These are phyloP conservation scores for Anethum foeniculum DNA, from an alignment of 140 eudicot species.

Conservation along the genomic window DNA sequence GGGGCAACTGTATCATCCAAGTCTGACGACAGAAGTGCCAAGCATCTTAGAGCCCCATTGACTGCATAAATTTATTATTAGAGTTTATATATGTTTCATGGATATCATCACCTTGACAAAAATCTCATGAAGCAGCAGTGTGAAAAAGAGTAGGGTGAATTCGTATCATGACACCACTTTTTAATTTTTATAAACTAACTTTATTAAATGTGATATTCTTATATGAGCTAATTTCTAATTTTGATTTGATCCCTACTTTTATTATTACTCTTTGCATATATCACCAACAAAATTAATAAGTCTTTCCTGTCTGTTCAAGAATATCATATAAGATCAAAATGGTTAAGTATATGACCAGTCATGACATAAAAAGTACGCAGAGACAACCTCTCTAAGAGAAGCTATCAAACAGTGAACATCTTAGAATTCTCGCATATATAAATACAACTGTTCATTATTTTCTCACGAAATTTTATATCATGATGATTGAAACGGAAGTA, in stretches of 20 bases:
- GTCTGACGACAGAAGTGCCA: conserved; percentile 82
- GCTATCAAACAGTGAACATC: background rate
- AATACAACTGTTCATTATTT: background rate
- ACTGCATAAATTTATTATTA: conserved; percentile 38
- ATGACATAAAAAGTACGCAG: background rate
- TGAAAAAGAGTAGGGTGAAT: conserved; percentile 10
- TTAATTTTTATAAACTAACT: background rate
- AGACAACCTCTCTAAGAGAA: background rate
- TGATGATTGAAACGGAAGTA: background rate
- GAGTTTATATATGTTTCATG: conserved; percentile 14
- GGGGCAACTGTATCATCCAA: conserved; percentile 92
- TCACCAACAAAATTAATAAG: background rate
- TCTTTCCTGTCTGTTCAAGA: background rate
- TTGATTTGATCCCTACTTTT: background rate
- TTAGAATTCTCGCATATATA: background rate
- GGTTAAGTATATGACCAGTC: background rate
- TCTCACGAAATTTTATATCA: background rate
- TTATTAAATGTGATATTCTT: background rate
- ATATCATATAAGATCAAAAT: background rate
- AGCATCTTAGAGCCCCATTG: conserved; percentile 90
- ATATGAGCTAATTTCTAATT: background rate
- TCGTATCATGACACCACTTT: background rate
- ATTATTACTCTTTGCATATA: background rate
- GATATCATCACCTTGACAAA: conserved; percentile 1
- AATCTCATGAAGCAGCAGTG: conserved; percentile 5